These are phyloP conservation scores for Aspergillus brasiliensis DNA, from an alignment of 2,329 filamentous ascomycete genomes.

Conservation along the genomic window DNA sequence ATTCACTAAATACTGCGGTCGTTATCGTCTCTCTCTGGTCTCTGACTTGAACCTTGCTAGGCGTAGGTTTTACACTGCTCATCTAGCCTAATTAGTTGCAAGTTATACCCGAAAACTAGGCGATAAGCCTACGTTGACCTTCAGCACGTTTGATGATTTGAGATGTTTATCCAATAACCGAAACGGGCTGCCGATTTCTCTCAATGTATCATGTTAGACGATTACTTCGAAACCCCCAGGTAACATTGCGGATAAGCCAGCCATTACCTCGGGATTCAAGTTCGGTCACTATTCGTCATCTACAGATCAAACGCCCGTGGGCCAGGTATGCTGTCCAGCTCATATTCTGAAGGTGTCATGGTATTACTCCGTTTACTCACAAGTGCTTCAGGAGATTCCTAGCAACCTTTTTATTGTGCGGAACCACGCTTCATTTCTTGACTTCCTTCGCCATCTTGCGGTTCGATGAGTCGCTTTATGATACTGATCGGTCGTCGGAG, in stretches of 20 bases:
- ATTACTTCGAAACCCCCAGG: slow-evolving; percentile 28
- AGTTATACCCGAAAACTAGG: not conserved
- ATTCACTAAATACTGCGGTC: not conserved
- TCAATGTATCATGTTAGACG: slow-evolving; percentile 39
- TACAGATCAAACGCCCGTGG: slow-evolving; percentile 39
- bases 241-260: slow-evolving; percentile 25
- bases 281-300: slow-evolving; percentile 31
- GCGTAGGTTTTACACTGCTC: not conserved
- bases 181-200: slow-evolving; percentile 17
- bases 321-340: slow-evolving; percentile 28
- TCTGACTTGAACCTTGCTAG: not conserved
- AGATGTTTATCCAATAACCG: not conserved
- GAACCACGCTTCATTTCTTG: slow-evolving; percentile 38
- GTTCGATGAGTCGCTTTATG: slow-evolving; percentile 31
- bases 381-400: slow-evolving; percentile 29
- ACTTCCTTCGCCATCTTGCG: slow-evolving; percentile 33
- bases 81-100: not conserved
- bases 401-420: slow-evolving; percentile 33
- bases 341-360: not conserved
- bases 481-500: slow-evolving; percentile 20
- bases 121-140: not conserved
- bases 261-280: slow-evolving; percentile 20
- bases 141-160: not conserved
- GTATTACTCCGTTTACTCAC: slow-evolving; percentile 2
- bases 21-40: not conserved